Percentiles rank a stretch among this genome's conserved stretches.
Evolutionary conservation across 768 basidiomycete species (phyloP).

Genomic region (Auriscalpium vulgare): DNA sequence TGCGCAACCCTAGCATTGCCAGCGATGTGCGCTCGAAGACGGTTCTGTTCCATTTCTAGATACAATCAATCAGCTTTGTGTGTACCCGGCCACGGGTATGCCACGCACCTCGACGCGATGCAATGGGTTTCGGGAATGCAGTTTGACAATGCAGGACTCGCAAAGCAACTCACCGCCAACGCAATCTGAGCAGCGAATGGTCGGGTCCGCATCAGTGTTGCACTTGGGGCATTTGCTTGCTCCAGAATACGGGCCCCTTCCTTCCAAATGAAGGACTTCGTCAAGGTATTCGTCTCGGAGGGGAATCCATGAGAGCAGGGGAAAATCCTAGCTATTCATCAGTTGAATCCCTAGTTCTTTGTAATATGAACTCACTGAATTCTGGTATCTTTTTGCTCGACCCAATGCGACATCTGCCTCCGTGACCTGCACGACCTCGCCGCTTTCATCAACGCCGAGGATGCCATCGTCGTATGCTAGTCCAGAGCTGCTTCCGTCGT

Average conservation of each 20-base stretch:
- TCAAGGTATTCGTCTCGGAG: background rate
- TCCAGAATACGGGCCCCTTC: background rate
- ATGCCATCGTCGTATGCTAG: too few species aligned
- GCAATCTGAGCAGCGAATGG: background rate
- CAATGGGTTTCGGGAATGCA: background rate
- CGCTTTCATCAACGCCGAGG: background rate
- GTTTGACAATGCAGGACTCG: background rate
- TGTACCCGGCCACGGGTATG: background rate
- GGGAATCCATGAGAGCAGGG: background rate
- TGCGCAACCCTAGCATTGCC: background rate
- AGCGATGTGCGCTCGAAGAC: background rate
- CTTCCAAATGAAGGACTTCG: background rate
- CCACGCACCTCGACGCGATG: background rate
- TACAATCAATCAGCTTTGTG: background rate
- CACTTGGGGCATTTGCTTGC: background rate
- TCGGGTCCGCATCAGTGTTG: background rate
- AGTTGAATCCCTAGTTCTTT: too few species aligned
- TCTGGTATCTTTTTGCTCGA: background rate
- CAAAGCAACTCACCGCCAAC: background rate
- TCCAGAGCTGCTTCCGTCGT: too few species aligned
- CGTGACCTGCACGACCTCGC: background rate
- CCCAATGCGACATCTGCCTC: background rate
- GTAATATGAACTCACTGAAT: background rate
- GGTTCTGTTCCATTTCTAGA: background rate
- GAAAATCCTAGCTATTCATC: background rate